Base-by-base conservation (phyloP, 495 filamentous ascomycete species). In the Hypoxylon intermedium region DNA sequence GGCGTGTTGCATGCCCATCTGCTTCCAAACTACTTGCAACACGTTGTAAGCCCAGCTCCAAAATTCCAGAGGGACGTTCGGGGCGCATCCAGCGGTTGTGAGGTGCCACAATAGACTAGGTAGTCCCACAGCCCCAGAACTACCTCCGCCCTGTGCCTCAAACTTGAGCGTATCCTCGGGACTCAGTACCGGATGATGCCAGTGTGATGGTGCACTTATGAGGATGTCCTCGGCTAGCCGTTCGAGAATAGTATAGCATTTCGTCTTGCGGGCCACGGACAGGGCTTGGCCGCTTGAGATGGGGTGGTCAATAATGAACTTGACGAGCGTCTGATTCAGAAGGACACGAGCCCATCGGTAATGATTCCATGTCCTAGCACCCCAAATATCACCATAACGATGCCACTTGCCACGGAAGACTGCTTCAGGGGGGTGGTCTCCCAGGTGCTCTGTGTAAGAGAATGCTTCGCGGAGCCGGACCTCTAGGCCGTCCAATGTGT, bases 261-360 rank as follows among this genome's bases (percentile, higher is more conserved):
- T 71, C 19, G 61, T 55, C 37, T 65, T 75, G 53, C 74, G 71
- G 13, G 50, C 65, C 1, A 68, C 63, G 0, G 75, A 61, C 26
- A 82, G 58, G 1, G 74, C 69, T 7, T 71, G 62, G 20, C 58
- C 60, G 33, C 72, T 72, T 24, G 72, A 77, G 12, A 45, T 18
- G 2, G 77, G 76, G 40, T 67, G 77, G 0, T 56, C 42, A 19
- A 58, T 61, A 7, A 64, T 53, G 26, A 65, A 68, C 13, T 69
- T 65, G 24, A 79, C 48, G 6, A 88, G 79, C 18, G 77, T 74
- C 48, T 87, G 81, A 64, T 79, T 82, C 20, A 81, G 72, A 9
- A 87, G 65, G 36, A 87, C 82, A 21, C 83, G 82, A 1, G 82
- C 77, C 69, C 81, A 83, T 24, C 87, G 84, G 60, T 85, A 87